Percentiles rank a stretch among this genome's conserved stretches.
phyloP scores from a whole-genome alignment of 345 rosid genomes.

The Salix brachista region DNA sequence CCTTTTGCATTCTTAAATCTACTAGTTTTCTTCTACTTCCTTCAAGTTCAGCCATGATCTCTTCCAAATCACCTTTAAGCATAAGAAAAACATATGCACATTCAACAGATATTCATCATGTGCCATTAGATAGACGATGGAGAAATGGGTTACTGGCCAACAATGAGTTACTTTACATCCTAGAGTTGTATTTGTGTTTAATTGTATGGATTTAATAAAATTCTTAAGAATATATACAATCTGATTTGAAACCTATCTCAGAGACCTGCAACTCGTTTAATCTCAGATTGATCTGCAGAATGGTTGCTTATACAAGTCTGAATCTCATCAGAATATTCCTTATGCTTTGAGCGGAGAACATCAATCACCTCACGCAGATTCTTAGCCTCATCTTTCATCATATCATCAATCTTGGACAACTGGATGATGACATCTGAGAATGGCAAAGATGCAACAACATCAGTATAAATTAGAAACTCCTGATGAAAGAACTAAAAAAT shows the following conservation, averaged over 20 bases:
- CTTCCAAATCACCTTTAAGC: conserved; percentile 78
- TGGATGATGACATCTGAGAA: conserved; percentile 53
- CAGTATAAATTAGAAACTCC: neutral
- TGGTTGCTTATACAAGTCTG: conserved; percentile 46
- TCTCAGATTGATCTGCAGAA: conserved; percentile 63
- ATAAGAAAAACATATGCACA: conserved; percentile 18
- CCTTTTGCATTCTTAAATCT: conserved; percentile 78
- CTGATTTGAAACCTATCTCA: conserved; percentile 6
- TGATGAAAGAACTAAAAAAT: neutral
- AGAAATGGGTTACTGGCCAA: neutral
- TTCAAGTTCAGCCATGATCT: conserved; percentile 78
- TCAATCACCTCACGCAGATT: conserved; percentile 55
- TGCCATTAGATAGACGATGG: neutral
- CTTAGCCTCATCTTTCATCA: conserved; percentile 77
- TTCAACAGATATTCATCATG: conserved; percentile 18
- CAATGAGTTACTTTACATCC: neutral
- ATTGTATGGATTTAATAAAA: neutral
- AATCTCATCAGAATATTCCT: conserved; percentile 45
- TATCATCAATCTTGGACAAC: conserved; percentile 61
- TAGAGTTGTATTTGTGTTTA: neutral
- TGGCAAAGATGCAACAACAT: neutral
- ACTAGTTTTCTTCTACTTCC: conserved; percentile 86
- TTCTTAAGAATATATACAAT: neutral
- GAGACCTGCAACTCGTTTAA: conserved; percentile 71
- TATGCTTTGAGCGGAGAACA: conserved; percentile 63